Evolutionary conservation across 73 alveolate species (phyloP), one percentile per base, ranked within the genome.

Genomic region (Loxodes magnus): DNA sequence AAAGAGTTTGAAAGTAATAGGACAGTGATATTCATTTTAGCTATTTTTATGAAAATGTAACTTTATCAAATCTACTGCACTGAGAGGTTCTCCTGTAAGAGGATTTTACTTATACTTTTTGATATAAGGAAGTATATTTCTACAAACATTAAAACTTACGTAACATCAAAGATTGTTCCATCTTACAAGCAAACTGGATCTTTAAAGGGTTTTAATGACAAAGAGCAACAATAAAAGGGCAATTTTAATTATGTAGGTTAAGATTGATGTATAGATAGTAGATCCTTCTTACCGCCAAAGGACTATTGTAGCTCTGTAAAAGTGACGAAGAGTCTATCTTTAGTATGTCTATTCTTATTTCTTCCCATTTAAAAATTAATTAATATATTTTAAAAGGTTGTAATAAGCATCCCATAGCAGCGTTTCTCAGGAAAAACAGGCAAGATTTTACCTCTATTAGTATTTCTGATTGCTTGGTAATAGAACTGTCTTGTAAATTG

Each of bases 11-110:
- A 51, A 83, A 23, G 98, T 84, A 43, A 95, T 77, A 0, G 99
- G 99, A 75, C 98, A 95, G 37, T 90, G 94, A 68, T 70, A 84
- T 60, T 93, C 82, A 3, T 93, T 96, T 58, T 93, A 72, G 28
- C 87, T 88, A 57, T 93, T 95, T 58, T 71, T 79, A 67, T 77
- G 81, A 64, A 93, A 87, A 44, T 75, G 71, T 50, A 94, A 69
- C 42, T 72, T 55, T 22, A 85, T 64, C 30, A 92, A 56, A 35
- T 92, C 99, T 34, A 63, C 49, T 24, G 65, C 33, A 51, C 79
- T 70, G 43, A 92, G 38, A 21, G 88, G 87, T 4, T 64, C 70
- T 2, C 95, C 94, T 4, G 96, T 71, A 9, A 88, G 69, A 17
- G 99, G 99, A 56, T 88, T 84, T 78, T 75, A 70, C 36, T 52